Evolutionary conservation across 2,329 filamentous ascomycete species (phyloP).

Genomic region (Monosporascus cannonballus): DNA sequence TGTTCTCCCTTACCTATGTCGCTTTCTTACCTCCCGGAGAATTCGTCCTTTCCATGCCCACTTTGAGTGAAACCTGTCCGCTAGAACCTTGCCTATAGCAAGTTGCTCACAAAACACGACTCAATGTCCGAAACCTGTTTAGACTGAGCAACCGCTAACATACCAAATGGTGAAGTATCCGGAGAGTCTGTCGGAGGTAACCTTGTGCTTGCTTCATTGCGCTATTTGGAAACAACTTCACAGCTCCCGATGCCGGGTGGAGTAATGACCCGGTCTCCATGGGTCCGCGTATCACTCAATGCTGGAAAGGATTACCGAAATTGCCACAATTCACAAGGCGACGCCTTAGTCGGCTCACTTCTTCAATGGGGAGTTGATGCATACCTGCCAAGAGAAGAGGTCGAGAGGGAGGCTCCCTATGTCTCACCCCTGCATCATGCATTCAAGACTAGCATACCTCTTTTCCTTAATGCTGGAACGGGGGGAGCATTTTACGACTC

Average conservation of each 20-base stretch:
- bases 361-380: not conserved
- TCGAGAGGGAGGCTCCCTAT: not conserved
- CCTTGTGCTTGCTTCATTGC: constrained; percentile 5
- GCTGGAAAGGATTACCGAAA: constrained; percentile 5
- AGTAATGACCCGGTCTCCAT: constrained; percentile 12
- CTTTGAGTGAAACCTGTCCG: no score
- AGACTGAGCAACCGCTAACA: no score
- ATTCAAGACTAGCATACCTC: not conserved
- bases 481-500: not conserved
- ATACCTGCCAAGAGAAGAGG: not conserved
- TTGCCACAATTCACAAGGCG: no score
- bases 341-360: not conserved
- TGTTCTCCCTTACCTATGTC: no score
- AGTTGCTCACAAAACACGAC: no score
- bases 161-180: constrained; percentile 1
- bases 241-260: constrained; percentile 5
- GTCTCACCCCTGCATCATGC: not conserved
- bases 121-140: no score
- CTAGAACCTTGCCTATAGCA: no score
- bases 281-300: constrained; percentile 7
- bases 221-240: constrained; percentile 5
- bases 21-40: no score
- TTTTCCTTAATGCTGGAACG: not conserved
- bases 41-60: no score
- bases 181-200: constrained; percentile 9